phyloP scores from a whole-genome alignment of 306 rosid species.

The Glycine tomentella region DNA sequence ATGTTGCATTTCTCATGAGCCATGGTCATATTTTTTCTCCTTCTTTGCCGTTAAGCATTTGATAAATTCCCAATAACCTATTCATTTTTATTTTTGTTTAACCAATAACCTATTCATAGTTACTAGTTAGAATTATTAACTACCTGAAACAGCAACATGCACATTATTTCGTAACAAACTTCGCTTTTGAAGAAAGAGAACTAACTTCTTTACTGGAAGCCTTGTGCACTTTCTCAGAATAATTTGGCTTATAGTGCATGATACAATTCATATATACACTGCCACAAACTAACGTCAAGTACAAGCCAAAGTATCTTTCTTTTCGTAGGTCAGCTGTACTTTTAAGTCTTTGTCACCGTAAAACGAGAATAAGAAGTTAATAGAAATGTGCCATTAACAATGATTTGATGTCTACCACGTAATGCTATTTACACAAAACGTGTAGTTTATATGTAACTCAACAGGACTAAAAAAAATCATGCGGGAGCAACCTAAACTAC shows the following conservation, averaged over 20 bases:
- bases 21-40: background rate
- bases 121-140: background rate
- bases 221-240: background rate
- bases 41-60: background rate
- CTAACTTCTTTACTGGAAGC: background rate
- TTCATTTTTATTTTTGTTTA: background rate
- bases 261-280: background rate
- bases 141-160: background rate
- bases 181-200: background rate
- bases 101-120: background rate
- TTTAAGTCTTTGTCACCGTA: background rate
- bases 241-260: background rate
- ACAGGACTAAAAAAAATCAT: background rate
- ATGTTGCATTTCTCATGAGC: slow-evolving; percentile 1
- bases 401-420: too few species aligned
- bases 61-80: background rate
- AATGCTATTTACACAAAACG: background rate
- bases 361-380: background rate
- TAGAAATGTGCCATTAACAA: too few species aligned
- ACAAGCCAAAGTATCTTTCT: background rate
- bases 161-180: background rate
- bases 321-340: background rate
- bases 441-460: background rate
- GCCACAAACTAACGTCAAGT: background rate
- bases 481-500: background rate